Conservation (phyloP, 257 asterid genomes). For the Plantago major region DNA sequence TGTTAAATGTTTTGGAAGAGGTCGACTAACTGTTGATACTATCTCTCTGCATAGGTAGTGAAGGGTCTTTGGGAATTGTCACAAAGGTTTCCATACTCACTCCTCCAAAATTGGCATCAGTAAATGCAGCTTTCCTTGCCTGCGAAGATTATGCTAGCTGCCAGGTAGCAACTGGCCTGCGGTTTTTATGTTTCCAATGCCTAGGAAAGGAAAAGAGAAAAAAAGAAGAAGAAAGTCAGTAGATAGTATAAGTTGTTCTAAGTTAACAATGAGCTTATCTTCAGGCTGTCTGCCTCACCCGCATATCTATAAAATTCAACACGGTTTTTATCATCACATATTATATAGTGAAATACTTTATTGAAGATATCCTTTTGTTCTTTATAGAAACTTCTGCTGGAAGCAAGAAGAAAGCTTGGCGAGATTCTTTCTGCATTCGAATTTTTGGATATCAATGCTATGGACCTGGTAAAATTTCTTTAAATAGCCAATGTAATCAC, state of each 20-base stretch:
- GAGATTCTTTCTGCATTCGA: conserved; percentile 98
- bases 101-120: conserved; percentile 86
- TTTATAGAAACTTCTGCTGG: conserved; percentile 63
- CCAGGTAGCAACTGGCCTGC: conserved; percentile 50
- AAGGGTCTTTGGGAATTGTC: conserved; percentile 93
- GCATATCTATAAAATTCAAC: not conserved
- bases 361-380: conserved; percentile 23
- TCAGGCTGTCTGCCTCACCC: not conserved
- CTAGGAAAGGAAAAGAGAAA: too few relatives aligned
- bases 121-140: conserved; percentile 89
- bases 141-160: conserved; percentile 86
- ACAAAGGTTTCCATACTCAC: conserved; percentile 93
- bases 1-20: conserved; percentile 18
- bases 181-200: too few relatives aligned
- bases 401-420: conserved; percentile 89
- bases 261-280: not conserved
- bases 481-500: not conserved
- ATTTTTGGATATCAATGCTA: conserved; percentile 74
- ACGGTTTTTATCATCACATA: not conserved
- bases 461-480: conserved; percentile 71
- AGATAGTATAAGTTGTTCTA: too few relatives aligned
- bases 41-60: conserved; percentile 66
- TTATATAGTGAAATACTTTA: conserved; percentile 15
- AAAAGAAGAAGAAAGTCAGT: too few relatives aligned
- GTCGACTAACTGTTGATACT: conserved; percentile 19